Evolutionary conservation across 1,284 basidiomycete genomes (phyloP), one percentile per base, ranked within the genome.

Genomic region (Ustilago shanxiensis): DNA sequence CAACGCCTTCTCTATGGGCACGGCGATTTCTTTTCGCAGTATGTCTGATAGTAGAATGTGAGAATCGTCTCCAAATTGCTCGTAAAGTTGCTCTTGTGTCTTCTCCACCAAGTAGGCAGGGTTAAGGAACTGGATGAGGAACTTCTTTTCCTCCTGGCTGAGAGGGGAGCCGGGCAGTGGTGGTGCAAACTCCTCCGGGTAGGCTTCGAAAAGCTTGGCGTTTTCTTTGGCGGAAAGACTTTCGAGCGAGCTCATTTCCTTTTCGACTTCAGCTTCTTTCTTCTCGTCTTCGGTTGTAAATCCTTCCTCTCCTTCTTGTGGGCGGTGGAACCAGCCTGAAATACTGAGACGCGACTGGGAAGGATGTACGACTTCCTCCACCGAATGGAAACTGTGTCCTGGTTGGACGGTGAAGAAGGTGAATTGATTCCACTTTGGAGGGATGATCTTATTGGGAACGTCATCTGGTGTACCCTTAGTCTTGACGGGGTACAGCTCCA

Each of bases 351-450:
- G 60, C 18, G 66, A 71, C 53, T 79, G 72, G 5, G 79, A 64
- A 2, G 83, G 83, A 47, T 81, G 76, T 24, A 81, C 80, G 24
- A 98, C 96, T 86, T 99, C 96, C 84, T 98, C 94, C 8, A 99
- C 96, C 0, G 95, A 93, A 87, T 99, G 96, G 88, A 98, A 98
- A 82, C 95, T 98, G 86, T 90, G 89, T 0, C 96, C 94, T 0
- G 90, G 90, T 79, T 90, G 89, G 88, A 95, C 88, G 92, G 92
- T 93, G 86, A 99, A 99, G 87, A 98, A 95, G 45, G 97, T 91
- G 83, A 98, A 95, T 80, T 98, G 95, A 83, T 98, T 97, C 95
- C 95, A 98, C 79, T 92, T 80, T 18, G 83, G 83, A 10, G 84
- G 83, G 47, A 85, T 81, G 56, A 77, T 61, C 60, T 78, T 80